phyloP scores from a whole-genome alignment of 2,329 filamentous ascomycete genomes.

The Scortechinia acanthostroma region DNA sequence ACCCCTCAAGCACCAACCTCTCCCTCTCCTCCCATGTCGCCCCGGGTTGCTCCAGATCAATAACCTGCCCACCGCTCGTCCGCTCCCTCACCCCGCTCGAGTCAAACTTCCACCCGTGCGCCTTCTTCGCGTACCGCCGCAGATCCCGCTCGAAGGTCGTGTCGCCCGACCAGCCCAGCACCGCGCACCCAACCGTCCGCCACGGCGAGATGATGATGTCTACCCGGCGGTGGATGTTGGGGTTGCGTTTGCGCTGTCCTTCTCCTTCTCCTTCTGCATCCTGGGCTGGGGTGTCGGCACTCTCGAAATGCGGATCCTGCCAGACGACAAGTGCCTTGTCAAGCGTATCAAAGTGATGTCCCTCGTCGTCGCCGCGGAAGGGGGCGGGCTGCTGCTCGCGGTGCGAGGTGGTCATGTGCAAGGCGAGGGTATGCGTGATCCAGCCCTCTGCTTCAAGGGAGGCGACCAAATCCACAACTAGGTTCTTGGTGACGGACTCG shows the following conservation, averaged over 20 bases:
- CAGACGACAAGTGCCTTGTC: not conserved
- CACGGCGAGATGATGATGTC: conserved; percentile 1
- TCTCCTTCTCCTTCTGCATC: not conserved
- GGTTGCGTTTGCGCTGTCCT: too few relatives aligned
- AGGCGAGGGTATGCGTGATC: not conserved
- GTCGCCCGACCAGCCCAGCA: not conserved
- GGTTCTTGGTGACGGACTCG: conserved; percentile 17
- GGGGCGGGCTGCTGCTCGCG: not conserved
- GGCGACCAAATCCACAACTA: not conserved
- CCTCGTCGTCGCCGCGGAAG: not conserved
- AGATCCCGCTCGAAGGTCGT: not conserved
- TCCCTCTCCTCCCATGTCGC: not conserved
- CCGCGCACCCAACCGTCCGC: not conserved
- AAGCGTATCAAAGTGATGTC: not conserved
- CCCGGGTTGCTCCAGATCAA: not conserved
- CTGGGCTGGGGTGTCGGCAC: not conserved
- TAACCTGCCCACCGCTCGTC: not conserved
- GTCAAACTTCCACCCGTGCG: not conserved
- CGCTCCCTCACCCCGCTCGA: not conserved
- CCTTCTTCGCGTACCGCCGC: not conserved
- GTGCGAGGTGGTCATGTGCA: not conserved
- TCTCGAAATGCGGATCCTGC: not conserved
- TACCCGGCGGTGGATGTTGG: not conserved
- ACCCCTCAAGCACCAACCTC: not conserved
- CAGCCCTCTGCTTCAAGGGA: not conserved